phyloP scores from a whole-genome alignment of 2,329 filamentous ascomycete genomes.

The Colletotrichum liriopes region DNA sequence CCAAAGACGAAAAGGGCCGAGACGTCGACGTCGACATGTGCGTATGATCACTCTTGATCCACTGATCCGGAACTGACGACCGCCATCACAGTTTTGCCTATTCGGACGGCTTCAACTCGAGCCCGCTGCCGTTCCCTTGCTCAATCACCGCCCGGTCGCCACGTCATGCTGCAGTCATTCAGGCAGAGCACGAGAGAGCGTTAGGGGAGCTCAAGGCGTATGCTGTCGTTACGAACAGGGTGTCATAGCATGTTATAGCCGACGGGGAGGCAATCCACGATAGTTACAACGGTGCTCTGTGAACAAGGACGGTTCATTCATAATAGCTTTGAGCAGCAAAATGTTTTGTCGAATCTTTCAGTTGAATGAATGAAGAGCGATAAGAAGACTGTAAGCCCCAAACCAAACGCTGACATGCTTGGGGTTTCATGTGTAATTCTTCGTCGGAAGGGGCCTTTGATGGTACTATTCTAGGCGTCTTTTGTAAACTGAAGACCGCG shows the following conservation, averaged over 20 bases:
- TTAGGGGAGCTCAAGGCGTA: slow-evolving; percentile 49
- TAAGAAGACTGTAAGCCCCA: too few species aligned
- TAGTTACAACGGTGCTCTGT: neutral
- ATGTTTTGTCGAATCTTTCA: too few species aligned
- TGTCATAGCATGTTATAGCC: slow-evolving; percentile 35
- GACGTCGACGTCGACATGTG: slow-evolving; percentile 58
- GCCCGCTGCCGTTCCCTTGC: slow-evolving; percentile 58
- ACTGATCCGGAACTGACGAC: neutral
- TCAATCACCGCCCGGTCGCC: slow-evolving; percentile 55
- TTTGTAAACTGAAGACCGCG: too few species aligned
- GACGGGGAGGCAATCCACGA: too few species aligned
- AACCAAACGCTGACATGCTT: too few species aligned
- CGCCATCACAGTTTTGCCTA: slow-evolving; percentile 54
- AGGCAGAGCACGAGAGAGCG: slow-evolving; percentile 50
- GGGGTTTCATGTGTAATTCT: too few species aligned
- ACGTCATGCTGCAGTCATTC: slow-evolving; percentile 51
- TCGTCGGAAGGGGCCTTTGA: too few species aligned
- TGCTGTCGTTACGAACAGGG: slow-evolving; percentile 43
- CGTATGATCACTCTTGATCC: slow-evolving; percentile 13
- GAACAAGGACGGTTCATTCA: too few species aligned
- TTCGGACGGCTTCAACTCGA: slow-evolving; percentile 61
- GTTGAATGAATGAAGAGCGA: too few species aligned
- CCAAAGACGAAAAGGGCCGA: slow-evolving; percentile 6
- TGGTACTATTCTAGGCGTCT: too few species aligned
- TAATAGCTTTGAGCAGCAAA: too few species aligned